Base-by-base conservation (phyloP, 176 grass and related monocot genomes). In the Ensete glaucum region DNA sequence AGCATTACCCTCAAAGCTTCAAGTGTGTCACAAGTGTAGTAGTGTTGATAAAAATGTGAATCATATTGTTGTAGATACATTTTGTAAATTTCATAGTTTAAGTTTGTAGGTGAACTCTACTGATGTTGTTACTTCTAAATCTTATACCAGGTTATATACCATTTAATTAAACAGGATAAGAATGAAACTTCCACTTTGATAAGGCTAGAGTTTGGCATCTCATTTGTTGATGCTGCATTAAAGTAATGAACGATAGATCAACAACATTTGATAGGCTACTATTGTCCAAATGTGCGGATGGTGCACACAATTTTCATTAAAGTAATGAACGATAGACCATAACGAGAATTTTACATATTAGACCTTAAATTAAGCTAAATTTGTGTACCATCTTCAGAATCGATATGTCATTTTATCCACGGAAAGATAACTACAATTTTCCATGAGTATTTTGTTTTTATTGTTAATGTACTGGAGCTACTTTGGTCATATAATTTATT, bases 161-260 rank as follows among this genome's bases (percentile, higher is more conserved):
- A 72, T 48, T 82, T 92, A 82, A 78, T 80, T 72, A 71, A 69
- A 64, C 88, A 84, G 66, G 51, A 78, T 49, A 74, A 80, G 50
- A 82, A 71, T 78, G 81, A 84, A 80, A 77, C 76, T 84, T 84
- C 86, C 26, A 64, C 85, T 74, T 86, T 77, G 84, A 86, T 89
- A 92, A 75, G 79, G 71, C 9, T 73, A 76, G 16, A 13, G n/a
- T 54, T 15, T 62, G 1, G 12, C 54, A 62, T 1, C 2, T 77
- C 50, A 17, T 53, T 27, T 51, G 22, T 50, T 49, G 4, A 17
- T 88, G 86, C 79, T 92, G 90, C 57, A 77, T 92, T 49, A 86
- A 82, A 80, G 71, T 81, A 72, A 76, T 80, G 14, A 64, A 63
- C 26, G 73, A 80, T 73, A 76, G 82, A 13, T 81, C 77, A 50